Conservation (phyloP, 2,329 filamentous ascomycete species). For the Ophiosphaerella narmari region DNA sequence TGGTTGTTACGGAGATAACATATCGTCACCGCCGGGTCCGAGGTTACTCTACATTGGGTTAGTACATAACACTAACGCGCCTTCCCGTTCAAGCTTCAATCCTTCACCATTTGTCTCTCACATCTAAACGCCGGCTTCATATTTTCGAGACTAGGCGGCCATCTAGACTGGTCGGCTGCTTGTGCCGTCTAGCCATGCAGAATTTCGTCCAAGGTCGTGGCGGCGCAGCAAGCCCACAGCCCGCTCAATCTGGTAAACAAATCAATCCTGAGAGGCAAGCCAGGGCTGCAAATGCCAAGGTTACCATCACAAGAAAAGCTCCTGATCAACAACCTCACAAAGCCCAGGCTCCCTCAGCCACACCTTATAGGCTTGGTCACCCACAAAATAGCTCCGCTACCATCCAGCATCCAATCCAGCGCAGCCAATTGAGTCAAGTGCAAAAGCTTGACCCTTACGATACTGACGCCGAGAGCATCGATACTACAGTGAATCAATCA, state of each 20-base stretch:
- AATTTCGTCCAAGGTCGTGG: conserved; percentile 21
- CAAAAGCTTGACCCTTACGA: conserved; percentile 34
- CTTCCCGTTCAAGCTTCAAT: conserved; percentile 30
- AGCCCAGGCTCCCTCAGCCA: conserved; percentile 5
- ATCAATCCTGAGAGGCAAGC: conserved; percentile 17
- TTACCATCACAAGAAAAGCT: conserved; percentile 13
- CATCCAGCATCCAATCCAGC: conserved; percentile 18
- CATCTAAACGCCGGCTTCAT: not conserved
- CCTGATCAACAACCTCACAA: conserved; percentile 18
- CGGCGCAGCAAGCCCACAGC: conserved; percentile 21
- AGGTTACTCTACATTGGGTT: conserved; percentile 18
- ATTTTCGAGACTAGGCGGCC: not conserved
- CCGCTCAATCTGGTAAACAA: conserved; percentile 7
- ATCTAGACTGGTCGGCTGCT: not conserved
- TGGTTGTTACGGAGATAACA: conserved; percentile 29
- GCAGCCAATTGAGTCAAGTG: conserved; percentile 12
- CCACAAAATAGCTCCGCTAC: conserved; percentile 15
- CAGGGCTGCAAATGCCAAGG: conserved; percentile 28
- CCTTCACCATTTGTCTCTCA: conserved; percentile 14
- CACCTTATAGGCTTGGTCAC: conserved; percentile 12
- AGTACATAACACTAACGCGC: conserved; percentile 26
- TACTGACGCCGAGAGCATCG: conserved; percentile 46
- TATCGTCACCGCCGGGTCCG: conserved; percentile 30
- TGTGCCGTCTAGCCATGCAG: conserved; percentile 16
- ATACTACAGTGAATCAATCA: conserved; percentile 37